Evolutionary conservation across 495 filamentous ascomycete species (phyloP).

Genomic region (Rusavskia elegans): DNA sequence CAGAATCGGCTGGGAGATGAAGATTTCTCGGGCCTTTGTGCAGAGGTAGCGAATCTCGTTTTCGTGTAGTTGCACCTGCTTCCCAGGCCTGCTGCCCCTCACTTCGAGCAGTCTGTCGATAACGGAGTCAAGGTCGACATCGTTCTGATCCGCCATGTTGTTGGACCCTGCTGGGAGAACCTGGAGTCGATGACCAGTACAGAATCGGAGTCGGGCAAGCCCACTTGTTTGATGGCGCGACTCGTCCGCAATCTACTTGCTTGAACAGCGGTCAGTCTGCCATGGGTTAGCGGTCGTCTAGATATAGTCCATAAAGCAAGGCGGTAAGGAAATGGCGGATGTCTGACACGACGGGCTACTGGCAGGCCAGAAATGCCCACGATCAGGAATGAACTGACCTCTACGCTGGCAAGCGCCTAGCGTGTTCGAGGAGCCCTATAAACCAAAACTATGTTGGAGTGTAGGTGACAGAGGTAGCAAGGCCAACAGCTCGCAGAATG

Average conservation of each 20-base stretch:
- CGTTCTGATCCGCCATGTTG: conserved; percentile 87
- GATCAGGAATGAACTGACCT: neutral
- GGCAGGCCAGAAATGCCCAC: neutral
- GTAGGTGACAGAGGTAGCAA: neutral
- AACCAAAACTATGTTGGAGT: neutral
- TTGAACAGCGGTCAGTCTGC: neutral
- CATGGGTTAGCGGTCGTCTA: no score
- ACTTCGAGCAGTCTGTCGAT: conserved; percentile 97
- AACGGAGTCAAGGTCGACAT: conserved; percentile 98
- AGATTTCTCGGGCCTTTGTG: conserved; percentile 97
- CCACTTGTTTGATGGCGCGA: no score
- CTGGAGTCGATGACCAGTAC: neutral
- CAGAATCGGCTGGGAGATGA: conserved; percentile 97
- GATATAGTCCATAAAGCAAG: no score
- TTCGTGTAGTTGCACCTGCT: conserved; percentile 94
- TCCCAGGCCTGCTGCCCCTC: conserved; percentile 91
- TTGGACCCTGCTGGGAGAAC: conserved; percentile 12
- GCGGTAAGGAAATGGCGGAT: no score
- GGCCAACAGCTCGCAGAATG: neutral
- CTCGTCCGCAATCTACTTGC: neutral
- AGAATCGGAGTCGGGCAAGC: neutral
- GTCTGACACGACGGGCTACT: no score
- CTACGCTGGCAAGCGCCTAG: neutral
- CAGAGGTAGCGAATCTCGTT: conserved; percentile 95
- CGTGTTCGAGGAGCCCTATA: neutral